A percentile compares a stretch with the other conserved stretches of the same genome.
These are phyloP conservation scores for Fusarium domesticum DNA, from an alignment of 2,329 filamentous ascomycete species.

Conservation along the genomic window DNA sequence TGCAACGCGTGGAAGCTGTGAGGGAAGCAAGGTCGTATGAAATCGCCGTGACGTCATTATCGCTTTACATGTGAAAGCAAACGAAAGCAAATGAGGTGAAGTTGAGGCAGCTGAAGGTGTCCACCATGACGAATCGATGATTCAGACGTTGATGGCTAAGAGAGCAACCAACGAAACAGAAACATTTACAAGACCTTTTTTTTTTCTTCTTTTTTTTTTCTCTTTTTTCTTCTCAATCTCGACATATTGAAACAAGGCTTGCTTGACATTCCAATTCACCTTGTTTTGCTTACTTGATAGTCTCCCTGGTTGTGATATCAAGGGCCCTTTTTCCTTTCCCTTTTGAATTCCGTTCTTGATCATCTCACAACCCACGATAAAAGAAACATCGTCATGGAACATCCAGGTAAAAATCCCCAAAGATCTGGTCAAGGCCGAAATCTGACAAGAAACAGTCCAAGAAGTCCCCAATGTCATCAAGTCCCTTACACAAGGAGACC, in stretches of 20 bases:
- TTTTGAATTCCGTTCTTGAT: conserved; percentile 2
- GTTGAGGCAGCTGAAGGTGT: not conserved
- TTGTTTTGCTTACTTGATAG: conserved; percentile 2
- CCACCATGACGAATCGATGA: conserved; percentile 19
- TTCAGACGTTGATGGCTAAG: conserved; percentile 4
- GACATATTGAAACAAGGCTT: conserved; percentile 16
- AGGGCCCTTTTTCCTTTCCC: not conserved
- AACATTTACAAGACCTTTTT: not conserved
- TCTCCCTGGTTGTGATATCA: not conserved
- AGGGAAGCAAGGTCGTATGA: too few species aligned
- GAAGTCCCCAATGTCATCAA: conserved; percentile 68
- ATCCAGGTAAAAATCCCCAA: conserved; percentile 37
- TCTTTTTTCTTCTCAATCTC: not conserved
- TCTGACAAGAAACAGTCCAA: conserved; percentile 34
- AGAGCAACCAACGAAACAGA: conserved; percentile 1
- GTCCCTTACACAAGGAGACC: conserved; percentile 64
- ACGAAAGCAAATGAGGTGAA: not conserved
- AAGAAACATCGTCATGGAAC: conserved; percentile 30
- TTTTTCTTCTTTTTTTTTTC: not conserved
- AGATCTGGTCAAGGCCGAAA: not conserved
- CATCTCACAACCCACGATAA: not conserved
- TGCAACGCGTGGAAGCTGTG: too few species aligned
- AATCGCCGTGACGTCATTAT: conserved; percentile 28
- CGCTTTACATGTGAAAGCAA: conserved; percentile 19
- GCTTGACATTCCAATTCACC: conserved; percentile 11